These are phyloP conservation scores for Magnaporthiopsis rhizophila DNA, from an alignment of 2,329 filamentous ascomycete species.

Conservation along the genomic window DNA sequence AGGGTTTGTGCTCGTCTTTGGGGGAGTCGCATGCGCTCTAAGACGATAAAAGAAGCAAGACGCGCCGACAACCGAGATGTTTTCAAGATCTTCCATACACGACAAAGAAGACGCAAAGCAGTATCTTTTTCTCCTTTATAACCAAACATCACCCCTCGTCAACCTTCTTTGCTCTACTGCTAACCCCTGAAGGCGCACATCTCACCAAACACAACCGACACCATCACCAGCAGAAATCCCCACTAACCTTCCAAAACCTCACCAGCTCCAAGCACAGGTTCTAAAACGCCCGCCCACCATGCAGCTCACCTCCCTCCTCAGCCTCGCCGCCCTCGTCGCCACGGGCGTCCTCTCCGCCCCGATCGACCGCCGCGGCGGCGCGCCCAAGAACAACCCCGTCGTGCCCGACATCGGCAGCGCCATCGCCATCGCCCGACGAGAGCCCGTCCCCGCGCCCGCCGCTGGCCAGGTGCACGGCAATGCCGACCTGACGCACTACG, in stretches of 20 bases:
- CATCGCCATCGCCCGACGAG: background rate
- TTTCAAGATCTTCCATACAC: no score
- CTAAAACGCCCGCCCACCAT: background rate
- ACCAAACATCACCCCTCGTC: no score
- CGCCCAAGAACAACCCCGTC: background rate
- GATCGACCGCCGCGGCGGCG: background rate
- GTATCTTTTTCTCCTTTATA: no score
- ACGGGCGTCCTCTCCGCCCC: background rate
- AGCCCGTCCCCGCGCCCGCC: no score
- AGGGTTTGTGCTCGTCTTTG: no score
- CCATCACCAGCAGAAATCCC: background rate
- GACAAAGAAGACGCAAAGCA: no score
- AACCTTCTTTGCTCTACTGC: no score
- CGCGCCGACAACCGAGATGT: no score
- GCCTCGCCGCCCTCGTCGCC: background rate
- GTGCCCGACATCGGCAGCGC: background rate
- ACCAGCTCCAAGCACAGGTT: background rate
- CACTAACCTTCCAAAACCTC: background rate
- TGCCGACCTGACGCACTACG: constrained; percentile 25
- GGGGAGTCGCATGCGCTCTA: no score
- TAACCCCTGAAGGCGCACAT: no score
- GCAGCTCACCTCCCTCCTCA: background rate
- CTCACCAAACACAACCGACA: no score
- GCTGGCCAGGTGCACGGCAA: constrained; percentile 20
- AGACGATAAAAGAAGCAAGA: no score